Conservation (phyloP, 2,329 filamentous ascomycete genomes). For the Pleurostoma richardsiae region DNA sequence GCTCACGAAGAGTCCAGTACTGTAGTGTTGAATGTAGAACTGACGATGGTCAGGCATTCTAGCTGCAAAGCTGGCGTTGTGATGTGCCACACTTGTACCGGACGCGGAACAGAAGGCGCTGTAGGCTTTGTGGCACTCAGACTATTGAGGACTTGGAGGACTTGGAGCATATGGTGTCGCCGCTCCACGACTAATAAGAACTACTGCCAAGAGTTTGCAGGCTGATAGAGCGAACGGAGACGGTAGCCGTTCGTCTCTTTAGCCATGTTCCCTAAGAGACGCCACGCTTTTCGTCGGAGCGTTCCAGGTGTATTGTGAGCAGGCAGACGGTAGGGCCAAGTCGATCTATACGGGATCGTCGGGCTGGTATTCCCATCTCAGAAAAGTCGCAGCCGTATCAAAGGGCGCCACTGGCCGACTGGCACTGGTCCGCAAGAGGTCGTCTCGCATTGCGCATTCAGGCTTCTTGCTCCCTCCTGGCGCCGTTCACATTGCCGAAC, state of each 20-base stretch:
- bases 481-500: too few relatives aligned
- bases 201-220: too few relatives aligned
- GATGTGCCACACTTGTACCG: too few relatives aligned
- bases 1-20: too few relatives aligned
- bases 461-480: too few relatives aligned
- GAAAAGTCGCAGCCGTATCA: background rate
- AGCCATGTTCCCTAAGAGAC: background rate
- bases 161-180: too few relatives aligned
- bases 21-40: too few relatives aligned
- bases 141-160: background rate
- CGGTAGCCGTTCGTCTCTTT: background rate
- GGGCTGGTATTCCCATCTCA: background rate
- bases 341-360: background rate
- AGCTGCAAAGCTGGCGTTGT: too few relatives aligned
- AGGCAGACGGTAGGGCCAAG: background rate
- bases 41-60: too few relatives aligned
- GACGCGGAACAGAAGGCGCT: too few relatives aligned
- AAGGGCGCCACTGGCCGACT: background rate
- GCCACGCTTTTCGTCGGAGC: background rate
- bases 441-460: background rate
- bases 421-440: background rate
- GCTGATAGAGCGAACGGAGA: background rate
- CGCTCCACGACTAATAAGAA: too few relatives aligned
- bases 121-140: background rate
- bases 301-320: background rate